Base-by-base conservation (phyloP, 164 flowering plant species). In the Stephania yunnanensis region DNA sequence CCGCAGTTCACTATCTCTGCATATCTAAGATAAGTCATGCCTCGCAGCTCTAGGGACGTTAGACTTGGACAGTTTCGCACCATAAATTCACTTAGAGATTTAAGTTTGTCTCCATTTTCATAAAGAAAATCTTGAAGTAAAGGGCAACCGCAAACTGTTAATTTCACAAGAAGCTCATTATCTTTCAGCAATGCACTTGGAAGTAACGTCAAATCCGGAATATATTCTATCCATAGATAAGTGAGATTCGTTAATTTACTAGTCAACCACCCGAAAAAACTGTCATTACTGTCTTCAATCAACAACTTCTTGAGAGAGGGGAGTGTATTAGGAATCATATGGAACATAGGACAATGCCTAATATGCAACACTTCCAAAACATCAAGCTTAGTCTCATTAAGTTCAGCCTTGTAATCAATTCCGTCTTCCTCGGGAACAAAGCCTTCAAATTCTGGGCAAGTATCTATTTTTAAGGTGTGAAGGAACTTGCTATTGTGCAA, bases 81-180 rank as follows among this genome's bases (percentile, higher is more conserved):
- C 20, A 58, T 22, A 10, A 58, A 1, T 6, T 2, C 5, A 2
- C 7, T 58, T 7, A 58, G 64, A 58, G 42, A 36, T 36, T 36
- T 36, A 36, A 36, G 42, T 36, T 55, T 15, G 6, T n/a, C 64
- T 3, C 19, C 64, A 19, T 58, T n/a, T 15, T 15, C 19, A 15
- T 10, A 19, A 12, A 55, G 63, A 55, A 55, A 55, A 55, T 15
- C 63, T 12, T 15, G 19, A 67, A 81, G 31, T 10, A 53, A 50
- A 13, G n/a, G 19, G 22, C 78, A 81, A 5, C 68, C 29, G 0
- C 5, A 29, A 9, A 81, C 77, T 1, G 6, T 9, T 10, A 81
- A 45, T 2, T 15, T 2, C 5, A 36, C 1, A n/a, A 78, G 64
- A 36, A n/a, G 6, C 2, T 1, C 17, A 11, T 15, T 42, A 19